phyloP scores from a whole-genome alignment of 306 rosid genomes.

The Cicer yamashitae region DNA sequence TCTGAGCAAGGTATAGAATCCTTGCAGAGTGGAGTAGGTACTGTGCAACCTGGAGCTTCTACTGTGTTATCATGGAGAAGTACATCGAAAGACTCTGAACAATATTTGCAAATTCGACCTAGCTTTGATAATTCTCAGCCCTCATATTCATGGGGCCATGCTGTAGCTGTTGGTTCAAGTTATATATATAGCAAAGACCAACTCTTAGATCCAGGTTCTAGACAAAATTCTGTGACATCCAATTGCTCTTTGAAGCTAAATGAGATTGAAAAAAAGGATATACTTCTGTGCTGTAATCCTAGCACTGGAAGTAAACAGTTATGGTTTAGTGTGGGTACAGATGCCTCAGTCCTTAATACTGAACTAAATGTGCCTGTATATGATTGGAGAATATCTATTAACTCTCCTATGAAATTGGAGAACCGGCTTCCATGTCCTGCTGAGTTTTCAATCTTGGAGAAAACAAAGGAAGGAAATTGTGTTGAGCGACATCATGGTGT shows the following conservation, averaged over 20 bases:
- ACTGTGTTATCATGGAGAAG: slow-evolving; percentile 85
- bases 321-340: slow-evolving; percentile 89
- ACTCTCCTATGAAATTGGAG: slow-evolving; percentile 89
- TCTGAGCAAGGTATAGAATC: slow-evolving; percentile 49
- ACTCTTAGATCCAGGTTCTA: slow-evolving; percentile 66
- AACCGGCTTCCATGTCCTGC: slow-evolving; percentile 94
- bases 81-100: slow-evolving; percentile 71
- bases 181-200: slow-evolving; percentile 77
- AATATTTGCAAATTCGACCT: slow-evolving; percentile 77
- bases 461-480: slow-evolving; percentile 72
- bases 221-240: slow-evolving; percentile 56
- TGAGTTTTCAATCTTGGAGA: slow-evolving; percentile 77
- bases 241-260: slow-evolving; percentile 72
- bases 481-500: slow-evolving; percentile 67
- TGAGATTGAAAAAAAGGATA: slow-evolving; percentile 90
- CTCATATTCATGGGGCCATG: slow-evolving; percentile 75
- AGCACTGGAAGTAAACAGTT: slow-evolving; percentile 65
- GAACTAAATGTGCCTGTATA: slow-evolving; percentile 90
- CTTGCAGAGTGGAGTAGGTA: slow-evolving; percentile 51
- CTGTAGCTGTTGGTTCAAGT: slow-evolving; percentile 72
- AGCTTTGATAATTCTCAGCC: slow-evolving; percentile 57
- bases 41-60: slow-evolving; percentile 74
- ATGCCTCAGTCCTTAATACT: slow-evolving; percentile 94
- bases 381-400: slow-evolving; percentile 90
- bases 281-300: slow-evolving; percentile 71